Percentiles rank a stretch among this genome's conserved stretches.
Evolutionary conservation across 345 rosid genomes (phyloP).

Genomic region (Eucalyptus leucophloia): DNA sequence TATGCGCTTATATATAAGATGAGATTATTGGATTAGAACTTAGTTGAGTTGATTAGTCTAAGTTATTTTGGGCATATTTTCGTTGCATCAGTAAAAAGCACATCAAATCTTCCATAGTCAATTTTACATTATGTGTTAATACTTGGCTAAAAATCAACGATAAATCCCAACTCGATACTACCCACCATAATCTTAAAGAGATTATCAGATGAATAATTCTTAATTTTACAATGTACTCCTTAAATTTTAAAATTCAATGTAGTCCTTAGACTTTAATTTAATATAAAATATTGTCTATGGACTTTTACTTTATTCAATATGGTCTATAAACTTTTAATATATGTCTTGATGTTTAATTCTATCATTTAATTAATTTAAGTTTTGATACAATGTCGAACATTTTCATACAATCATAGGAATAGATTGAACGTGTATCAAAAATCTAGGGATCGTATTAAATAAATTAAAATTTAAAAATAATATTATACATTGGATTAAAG

Average conservation of each 20-base stretch:
- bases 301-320: too few species aligned
- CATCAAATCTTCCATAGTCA: background rate
- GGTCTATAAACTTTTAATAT: too few species aligned
- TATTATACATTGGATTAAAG: background rate
- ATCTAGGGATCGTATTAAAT: rapidly evolving
- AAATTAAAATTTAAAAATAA: rapidly evolving
- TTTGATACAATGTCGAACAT: rapidly evolving
- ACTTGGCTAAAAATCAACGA: background rate
- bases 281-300: too few species aligned
- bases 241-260: too few species aligned
- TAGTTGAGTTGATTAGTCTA: background rate
- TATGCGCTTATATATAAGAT: background rate
- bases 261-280: background rate
- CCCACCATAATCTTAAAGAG: background rate
- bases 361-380: rapidly evolving
- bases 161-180: too few species aligned
- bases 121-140: background rate
- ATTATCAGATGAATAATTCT: too few species aligned
- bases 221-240: too few species aligned
- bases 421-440: rapidly evolving
- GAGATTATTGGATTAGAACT: background rate
- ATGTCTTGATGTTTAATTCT: too few species aligned
- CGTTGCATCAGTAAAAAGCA: background rate
- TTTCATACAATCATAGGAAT: too few species aligned
- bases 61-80: background rate